phyloP scores from a whole-genome alignment of 2,329 filamentous ascomycete species.

The Calonectria multiphialidica region DNA sequence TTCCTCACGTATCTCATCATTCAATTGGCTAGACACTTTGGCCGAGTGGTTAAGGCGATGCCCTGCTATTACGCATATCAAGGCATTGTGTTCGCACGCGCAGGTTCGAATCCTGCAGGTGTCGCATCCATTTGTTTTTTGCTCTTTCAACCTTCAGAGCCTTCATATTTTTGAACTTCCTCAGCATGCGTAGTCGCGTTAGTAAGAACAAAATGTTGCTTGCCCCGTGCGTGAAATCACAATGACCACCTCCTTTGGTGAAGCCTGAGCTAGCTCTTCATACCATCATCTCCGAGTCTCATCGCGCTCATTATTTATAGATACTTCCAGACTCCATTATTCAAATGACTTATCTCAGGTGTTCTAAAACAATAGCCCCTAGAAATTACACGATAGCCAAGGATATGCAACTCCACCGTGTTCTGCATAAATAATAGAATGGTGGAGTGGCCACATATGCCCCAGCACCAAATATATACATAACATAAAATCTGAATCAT shows the following conservation, averaged over 20 bases:
- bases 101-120: constrained; percentile 26
- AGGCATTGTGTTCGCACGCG: constrained; percentile 26
- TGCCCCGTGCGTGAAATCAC: neutral
- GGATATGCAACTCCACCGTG: no score
- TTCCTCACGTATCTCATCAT: neutral
- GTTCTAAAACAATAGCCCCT: no score
- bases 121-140: neutral
- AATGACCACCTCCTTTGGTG: neutral
- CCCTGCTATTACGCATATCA: constrained; percentile 23
- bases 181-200: no score
- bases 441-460: neutral
- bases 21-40: constrained; percentile 19
- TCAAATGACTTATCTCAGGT: no score
- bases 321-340: no score
- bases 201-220: no score
- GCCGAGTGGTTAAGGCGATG: constrained; percentile 26
- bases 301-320: no score
- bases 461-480: neutral
- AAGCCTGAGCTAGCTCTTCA: neutral
- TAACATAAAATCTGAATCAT: neutral
- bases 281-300: no score
- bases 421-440: no score
- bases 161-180: no score
- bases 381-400: no score
- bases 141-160: no score